A percentile compares a stretch with the other conserved stretches of the same genome.
Evolutionary conservation across 768 basidiomycete genomes (phyloP).

Genomic region (Rhodotorula toruloides): DNA sequence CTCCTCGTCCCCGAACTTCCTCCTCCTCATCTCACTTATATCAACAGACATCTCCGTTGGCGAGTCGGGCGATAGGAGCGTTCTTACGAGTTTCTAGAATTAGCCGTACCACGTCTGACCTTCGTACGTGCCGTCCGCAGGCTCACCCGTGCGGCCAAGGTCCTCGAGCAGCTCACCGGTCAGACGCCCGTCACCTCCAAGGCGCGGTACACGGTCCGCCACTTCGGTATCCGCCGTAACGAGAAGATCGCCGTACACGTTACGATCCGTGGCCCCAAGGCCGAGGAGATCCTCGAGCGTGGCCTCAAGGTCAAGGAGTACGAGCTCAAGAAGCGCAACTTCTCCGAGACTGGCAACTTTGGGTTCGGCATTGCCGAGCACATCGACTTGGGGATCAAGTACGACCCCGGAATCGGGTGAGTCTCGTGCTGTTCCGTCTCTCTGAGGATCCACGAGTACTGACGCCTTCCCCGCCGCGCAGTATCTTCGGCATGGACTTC

Average conservation of each 20-base stretch:
- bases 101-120: too few species aligned
- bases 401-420: slow-evolving; percentile 86
- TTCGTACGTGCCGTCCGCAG: too few species aligned
- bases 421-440: neutral
- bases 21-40: too few species aligned
- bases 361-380: slow-evolving; percentile 86
- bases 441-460: neutral
- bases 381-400: slow-evolving; percentile 97
- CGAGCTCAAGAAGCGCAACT: slow-evolving; percentile 93
- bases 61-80: slow-evolving; percentile 99
- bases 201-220: slow-evolving; percentile 98
- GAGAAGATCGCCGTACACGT: slow-evolving; percentile 90
- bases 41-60: slow-evolving; percentile 93
- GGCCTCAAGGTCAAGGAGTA: slow-evolving; percentile 99
- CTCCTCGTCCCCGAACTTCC: too few species aligned
- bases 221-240: slow-evolving; percentile 98
- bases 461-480: neutral
- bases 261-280: slow-evolving; percentile 98
- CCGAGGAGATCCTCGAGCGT: slow-evolving; percentile 98
- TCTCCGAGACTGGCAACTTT: slow-evolving; percentile 98
- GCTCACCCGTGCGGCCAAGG: slow-evolving; percentile 97
- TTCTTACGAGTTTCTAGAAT: too few species aligned
- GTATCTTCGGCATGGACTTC: slow-evolving; percentile 99
- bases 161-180: slow-evolving; percentile 97
- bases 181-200: slow-evolving; percentile 99